Base-by-base conservation (phyloP, 2,329 filamentous ascomycete genomes). In the Cercospora beticola region DNA sequence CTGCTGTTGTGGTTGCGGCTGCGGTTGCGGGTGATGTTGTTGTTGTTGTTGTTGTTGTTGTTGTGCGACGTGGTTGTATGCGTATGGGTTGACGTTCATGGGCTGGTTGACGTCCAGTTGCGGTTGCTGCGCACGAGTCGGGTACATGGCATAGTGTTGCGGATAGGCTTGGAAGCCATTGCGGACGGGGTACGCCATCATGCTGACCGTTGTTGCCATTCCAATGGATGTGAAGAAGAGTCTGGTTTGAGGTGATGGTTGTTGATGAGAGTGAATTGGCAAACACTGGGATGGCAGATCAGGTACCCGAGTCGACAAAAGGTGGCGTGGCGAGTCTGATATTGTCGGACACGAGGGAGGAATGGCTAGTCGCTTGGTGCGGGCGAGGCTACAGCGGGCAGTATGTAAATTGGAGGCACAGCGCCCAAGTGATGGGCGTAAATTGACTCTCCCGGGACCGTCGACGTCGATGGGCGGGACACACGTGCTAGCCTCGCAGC, bases 161-260 rank as follows among this genome's bases (percentile, higher is more conserved):
- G 72, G 70, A 63, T 76, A 75, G 67, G 63, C 68, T 16, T 72
- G 72, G 59, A 74, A 75, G 65, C 62, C 68, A 49, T 77, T 74
- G 64, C 74, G 72, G 58, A 66, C 64, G 46, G 75, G 74, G 67
- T 75, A 75, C 30, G 74, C 72, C 76, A 78, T 77, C 60, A 73
- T 75, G 49, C 68, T 68, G 52, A 74, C 74, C n/a, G 74, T 68
- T 59, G 74, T 68, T 59, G 76, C 76, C 76, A 77, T 77, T 68
- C 64, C 70, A 65, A 61, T 49, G 56, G 21, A 36, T 26, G 46
- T n/a, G n/a, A n/a, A n/a, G n/a, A n/a, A n/a, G n/a, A n/a, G n/a
- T n/a, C n/a, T n/a, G n/a, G n/a, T n/a, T n/a, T n/a, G n/a, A n/a
- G 46, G 28, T 7, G 14, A 31, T 33, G 62, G 21, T 59, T 26